Conservation (phyloP, 257 asterid genomes). For the Solanum pimpinellifolium region DNA sequence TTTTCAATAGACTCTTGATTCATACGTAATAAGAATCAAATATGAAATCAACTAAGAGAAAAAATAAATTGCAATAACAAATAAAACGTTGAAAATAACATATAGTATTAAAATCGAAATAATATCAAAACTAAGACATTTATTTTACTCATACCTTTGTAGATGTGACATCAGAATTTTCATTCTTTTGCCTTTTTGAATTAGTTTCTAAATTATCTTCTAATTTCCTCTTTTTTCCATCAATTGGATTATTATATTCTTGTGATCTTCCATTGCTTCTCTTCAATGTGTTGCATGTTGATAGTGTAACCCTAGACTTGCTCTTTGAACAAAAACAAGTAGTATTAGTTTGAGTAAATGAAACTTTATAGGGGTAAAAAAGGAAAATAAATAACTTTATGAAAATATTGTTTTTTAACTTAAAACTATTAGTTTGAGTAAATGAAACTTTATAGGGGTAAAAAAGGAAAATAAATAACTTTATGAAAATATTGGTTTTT, state of each 20-base stretch:
- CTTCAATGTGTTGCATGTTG: neutral
- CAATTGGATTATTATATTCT: neutral
- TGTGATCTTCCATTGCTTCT: conserved; percentile 9
- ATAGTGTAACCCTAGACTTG: neutral
- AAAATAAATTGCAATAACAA: neutral
- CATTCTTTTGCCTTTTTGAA: conserved; percentile 11
- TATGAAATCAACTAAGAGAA: neutral
- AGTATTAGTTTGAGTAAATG: neutral
- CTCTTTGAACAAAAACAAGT: neutral
- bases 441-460: neutral
- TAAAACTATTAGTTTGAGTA: neutral
- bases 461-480: neutral
- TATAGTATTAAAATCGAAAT: no score
- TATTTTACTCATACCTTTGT: conserved; percentile 2
- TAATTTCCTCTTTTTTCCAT: conserved; percentile 9
- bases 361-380: neutral
- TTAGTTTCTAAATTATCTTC: conserved; percentile 4
- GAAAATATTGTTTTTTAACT: neutral
- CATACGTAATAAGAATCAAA: neutral
- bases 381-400: neutral
- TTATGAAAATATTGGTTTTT: neutral
- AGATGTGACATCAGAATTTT: neutral
- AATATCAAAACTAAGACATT: neutral
- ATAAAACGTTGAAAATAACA: neutral
- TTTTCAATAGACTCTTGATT: neutral